Percentiles rank a stretch among this genome's conserved stretches.
Evolutionary conservation across 176 grass and related monocot genomes (phyloP).

Genomic region (Ampelocalamus luodianensis): DNA sequence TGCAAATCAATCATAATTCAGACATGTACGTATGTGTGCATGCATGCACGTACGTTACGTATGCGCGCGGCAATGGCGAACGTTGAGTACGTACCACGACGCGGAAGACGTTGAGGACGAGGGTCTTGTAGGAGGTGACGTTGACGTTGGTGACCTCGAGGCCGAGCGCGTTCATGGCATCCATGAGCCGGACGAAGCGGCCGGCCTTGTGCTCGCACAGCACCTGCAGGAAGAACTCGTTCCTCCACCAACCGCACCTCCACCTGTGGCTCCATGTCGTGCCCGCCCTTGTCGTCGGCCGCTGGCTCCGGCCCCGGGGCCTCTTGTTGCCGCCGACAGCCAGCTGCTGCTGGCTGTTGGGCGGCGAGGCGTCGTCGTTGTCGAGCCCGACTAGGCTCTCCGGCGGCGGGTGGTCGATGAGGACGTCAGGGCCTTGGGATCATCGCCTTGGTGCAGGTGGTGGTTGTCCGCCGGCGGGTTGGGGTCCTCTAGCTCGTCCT

Average conservation of each 20-base stretch:
- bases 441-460: background rate
- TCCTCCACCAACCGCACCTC: constrained; percentile 78
- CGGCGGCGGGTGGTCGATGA: constrained; percentile 51
- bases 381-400: constrained; percentile 54
- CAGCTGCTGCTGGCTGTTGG: constrained; percentile 7
- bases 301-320: background rate
- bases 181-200: constrained; percentile 75
- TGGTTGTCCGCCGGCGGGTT: constrained; percentile 36
- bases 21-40: no score
- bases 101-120: constrained; percentile 85
- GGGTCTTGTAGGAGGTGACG: constrained; percentile 69
- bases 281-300: constrained; percentile 27
- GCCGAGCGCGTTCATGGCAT: constrained; percentile 63
- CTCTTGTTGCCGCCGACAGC: constrained; percentile 38
- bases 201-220: constrained; percentile 71
- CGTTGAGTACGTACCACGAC: constrained; percentile 48
- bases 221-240: constrained; percentile 90
- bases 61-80: background rate
- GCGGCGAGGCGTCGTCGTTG: constrained; percentile 47
- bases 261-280: constrained; percentile 88
- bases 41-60: background rate
- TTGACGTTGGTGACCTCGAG: constrained; percentile 84
- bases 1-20: no score
- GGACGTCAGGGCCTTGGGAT: constrained; percentile 47
- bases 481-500: constrained; percentile 85